phyloP scores from a whole-genome alignment of 257 asterid genomes.

The Solanum okadae region DNA sequence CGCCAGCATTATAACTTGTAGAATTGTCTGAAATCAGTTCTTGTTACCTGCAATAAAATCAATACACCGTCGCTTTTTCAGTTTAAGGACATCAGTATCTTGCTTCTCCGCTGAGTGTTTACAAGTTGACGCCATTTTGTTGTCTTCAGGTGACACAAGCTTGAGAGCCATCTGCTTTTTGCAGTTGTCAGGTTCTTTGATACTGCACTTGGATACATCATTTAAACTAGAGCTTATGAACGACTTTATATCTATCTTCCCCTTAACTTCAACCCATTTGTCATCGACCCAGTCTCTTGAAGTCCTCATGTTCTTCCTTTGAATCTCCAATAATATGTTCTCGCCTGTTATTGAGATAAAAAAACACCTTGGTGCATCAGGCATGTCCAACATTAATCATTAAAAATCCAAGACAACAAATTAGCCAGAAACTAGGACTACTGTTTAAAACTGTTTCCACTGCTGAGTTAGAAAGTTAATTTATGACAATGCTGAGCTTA shows the following conservation, averaged over 20 bases:
- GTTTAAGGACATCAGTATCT: neutral
- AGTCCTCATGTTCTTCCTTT: constrained; percentile 24
- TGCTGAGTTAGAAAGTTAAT: neutral
- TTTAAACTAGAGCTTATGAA: constrained; percentile 1
- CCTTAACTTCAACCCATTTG: constrained; percentile 33
- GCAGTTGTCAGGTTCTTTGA: neutral
- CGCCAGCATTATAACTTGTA: neutral
- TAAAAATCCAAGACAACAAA: neutral
- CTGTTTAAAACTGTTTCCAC: neutral
- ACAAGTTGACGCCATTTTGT: neutral
- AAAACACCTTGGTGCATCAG: neutral
- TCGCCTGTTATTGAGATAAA: constrained; percentile 20
- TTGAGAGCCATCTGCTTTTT: neutral
- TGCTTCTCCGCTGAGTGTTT: neutral
- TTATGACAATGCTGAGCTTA: neutral
- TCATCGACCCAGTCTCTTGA: constrained; percentile 51
- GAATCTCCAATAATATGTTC: constrained; percentile 19
- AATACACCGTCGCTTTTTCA: neutral
- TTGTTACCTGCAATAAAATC: neutral
- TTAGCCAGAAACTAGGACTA: neutral
- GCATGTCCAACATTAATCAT: neutral
- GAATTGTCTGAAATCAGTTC: neutral
- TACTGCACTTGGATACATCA: neutral
- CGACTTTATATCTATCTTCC: constrained; percentile 31
- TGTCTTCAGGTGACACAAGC: neutral